phyloP scores from a whole-genome alignment of 345 rosid genomes.

The Salix exigua region DNA sequence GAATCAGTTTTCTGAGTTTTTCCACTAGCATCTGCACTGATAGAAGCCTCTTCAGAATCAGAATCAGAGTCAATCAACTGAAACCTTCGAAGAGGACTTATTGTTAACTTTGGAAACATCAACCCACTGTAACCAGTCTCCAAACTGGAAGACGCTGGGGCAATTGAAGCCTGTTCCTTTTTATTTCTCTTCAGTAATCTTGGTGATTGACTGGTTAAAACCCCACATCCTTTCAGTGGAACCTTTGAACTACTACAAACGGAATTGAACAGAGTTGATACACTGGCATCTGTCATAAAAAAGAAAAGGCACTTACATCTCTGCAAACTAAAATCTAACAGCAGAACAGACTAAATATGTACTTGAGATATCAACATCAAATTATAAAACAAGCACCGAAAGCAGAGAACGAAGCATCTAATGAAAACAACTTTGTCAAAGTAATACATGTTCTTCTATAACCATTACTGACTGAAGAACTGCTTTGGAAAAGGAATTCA shows the following conservation, averaged over 20 bases:
- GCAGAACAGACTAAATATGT: neutral
- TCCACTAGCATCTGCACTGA: conserved; percentile 20
- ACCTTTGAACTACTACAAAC: conserved; percentile 61
- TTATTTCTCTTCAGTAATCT: conserved; percentile 27
- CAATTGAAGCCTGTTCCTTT: conserved; percentile 34
- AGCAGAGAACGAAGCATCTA: neutral
- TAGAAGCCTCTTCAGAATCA: conserved; percentile 47
- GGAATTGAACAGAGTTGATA: conserved; percentile 40
- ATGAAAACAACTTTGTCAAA: no score
- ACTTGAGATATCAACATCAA: neutral
- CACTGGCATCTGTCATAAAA: conserved; percentile 35
- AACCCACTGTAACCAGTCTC: conserved; percentile 33
- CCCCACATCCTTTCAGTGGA: conserved; percentile 45
- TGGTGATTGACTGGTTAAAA: conserved; percentile 39
- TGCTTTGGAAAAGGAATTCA: neutral
- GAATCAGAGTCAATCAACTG: conserved; percentile 80
- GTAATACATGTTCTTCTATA: no score
- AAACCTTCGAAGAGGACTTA: conserved; percentile 83
- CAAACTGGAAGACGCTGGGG: conserved; percentile 36
- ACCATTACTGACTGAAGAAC: no score
- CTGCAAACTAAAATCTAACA: neutral
- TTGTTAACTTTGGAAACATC: conserved; percentile 45
- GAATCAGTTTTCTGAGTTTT: conserved; percentile 27
- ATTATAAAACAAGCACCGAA: neutral
- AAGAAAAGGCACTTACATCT: conserved; percentile 7